Percentiles rank a stretch among this genome's conserved stretches.
Conservation (phyloP, 2,329 filamentous ascomycete genomes). For the Taxawa tesnikishii region DNA sequence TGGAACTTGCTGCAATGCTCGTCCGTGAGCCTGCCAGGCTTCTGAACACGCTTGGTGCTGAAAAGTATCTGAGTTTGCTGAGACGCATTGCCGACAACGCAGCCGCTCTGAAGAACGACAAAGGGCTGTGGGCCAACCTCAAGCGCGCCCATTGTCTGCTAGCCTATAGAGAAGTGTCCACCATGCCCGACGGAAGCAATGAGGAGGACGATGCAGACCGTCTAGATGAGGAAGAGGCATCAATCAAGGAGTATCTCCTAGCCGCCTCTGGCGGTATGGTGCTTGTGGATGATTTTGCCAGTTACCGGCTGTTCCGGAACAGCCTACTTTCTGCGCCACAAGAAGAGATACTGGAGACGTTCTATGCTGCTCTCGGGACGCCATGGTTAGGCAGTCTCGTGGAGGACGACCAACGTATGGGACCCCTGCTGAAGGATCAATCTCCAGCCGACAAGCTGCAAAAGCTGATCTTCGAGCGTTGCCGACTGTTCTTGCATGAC, state of each 20-base stretch:
- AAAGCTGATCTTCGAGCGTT: constrained; percentile 75
- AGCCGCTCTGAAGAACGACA: constrained; percentile 61
- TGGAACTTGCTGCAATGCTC: constrained; percentile 74
- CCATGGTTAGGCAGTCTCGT: constrained; percentile 65
- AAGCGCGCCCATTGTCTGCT: constrained; percentile 65
- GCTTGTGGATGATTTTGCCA: constrained; percentile 77
- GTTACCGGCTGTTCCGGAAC: constrained; percentile 78
- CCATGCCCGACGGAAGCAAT: constrained; percentile 38
- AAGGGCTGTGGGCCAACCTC: constrained; percentile 64
- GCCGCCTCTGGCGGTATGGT: constrained; percentile 60
- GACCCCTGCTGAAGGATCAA: constrained; percentile 53
- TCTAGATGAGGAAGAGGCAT: constrained; percentile 33
- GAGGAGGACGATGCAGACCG: constrained; percentile 26
- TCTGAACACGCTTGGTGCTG: constrained; percentile 65
- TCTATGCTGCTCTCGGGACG: constrained; percentile 74
- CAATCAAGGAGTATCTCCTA: constrained; percentile 66
- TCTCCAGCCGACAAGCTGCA: constrained; percentile 56
- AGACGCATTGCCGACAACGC: constrained; percentile 68
- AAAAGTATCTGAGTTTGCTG: constrained; percentile 78
- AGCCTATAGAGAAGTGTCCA: constrained; percentile 64
- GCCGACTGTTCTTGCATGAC: constrained; percentile 80
- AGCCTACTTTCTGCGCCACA: constrained; percentile 77
- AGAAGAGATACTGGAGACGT: constrained; percentile 73
- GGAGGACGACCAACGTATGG: constrained; percentile 64
- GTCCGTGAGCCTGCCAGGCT: constrained; percentile 73